phyloP scores from a whole-genome alignment of 75 land plant genomes.

The Picea glauca region DNA sequence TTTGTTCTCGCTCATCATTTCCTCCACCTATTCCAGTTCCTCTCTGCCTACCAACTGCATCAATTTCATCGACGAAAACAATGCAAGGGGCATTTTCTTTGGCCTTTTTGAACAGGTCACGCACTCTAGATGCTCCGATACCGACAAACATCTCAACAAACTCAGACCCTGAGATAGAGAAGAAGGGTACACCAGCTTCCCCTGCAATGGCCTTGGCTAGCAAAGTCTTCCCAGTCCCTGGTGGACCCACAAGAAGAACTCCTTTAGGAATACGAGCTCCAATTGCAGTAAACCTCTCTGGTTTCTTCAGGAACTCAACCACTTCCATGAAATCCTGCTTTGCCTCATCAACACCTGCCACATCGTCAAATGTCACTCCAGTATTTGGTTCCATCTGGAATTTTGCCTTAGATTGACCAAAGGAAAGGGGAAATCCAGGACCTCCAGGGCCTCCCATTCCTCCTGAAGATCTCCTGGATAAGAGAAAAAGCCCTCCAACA shows the following conservation, averaged over 20 bases:
- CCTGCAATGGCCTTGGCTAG: constrained; percentile 99
- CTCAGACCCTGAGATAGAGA: constrained; percentile 98
- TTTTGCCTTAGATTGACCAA: constrained; percentile 97
- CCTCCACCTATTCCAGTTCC: constrained; percentile 99
- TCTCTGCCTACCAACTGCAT: constrained; percentile 98
- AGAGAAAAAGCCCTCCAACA: constrained; percentile 86
- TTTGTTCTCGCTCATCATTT: constrained; percentile 97
- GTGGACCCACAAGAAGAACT: constrained; percentile 96
- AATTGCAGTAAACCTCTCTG: constrained; percentile 96
- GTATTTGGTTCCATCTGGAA: constrained; percentile 99
- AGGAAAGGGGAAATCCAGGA: constrained; percentile 88
- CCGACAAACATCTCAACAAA: constrained; percentile 99
- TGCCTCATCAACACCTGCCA: constrained; percentile 99
- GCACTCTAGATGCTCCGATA: constrained; percentile 97
- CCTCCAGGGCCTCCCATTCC: constrained; percentile 96
- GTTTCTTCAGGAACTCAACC: constrained; percentile 94
- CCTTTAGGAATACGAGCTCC: constrained; percentile 99
- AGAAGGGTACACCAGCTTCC: constrained; percentile 98
- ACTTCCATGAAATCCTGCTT: constrained; percentile 99
- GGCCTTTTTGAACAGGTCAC: constrained; percentile 98
- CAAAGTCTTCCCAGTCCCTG: constrained; percentile 96
- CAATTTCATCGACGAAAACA: constrained; percentile 99
- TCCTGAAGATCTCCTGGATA: constrained; percentile 86
- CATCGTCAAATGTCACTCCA: constrained; percentile 97
- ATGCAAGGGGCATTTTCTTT: constrained; percentile 99